Conservation (phyloP, 306 rosid species). For the Prunus dulcis region DNA sequence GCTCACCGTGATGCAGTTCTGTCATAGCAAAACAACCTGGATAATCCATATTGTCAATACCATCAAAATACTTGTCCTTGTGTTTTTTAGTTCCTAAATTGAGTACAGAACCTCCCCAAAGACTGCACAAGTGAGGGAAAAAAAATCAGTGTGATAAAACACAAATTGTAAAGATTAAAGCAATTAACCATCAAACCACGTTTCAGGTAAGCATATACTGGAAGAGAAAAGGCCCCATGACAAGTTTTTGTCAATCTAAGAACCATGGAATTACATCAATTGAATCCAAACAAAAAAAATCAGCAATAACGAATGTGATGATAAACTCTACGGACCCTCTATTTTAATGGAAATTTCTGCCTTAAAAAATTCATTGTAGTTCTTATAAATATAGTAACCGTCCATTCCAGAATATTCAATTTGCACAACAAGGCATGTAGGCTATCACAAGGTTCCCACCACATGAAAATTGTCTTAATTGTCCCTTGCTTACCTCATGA, state of each 20-base stretch:
- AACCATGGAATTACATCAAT: not conserved
- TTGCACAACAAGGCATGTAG: not conserved
- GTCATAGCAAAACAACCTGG: conserved; percentile 98
- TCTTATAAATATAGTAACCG: not conserved
- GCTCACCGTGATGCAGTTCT: conserved; percentile 87
- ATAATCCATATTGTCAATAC: conserved; percentile 80
- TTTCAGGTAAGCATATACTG: not conserved
- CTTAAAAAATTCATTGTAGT: not conserved
- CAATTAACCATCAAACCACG: not conserved
- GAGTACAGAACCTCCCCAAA: conserved; percentile 95
- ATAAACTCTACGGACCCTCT: not conserved
- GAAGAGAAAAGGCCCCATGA: not conserved
- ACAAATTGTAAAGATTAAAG: not conserved
- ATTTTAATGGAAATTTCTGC: not conserved
- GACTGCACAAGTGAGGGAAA: conserved; percentile 36
- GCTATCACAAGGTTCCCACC: not conserved
- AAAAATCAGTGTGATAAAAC: not conserved
- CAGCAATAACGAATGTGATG: not conserved
- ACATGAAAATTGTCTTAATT: not conserved
- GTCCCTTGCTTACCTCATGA: not conserved
- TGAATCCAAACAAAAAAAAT: not conserved
- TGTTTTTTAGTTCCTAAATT: conserved; percentile 93
- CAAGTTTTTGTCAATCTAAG: not conserved
- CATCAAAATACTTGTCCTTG: conserved; percentile 80
- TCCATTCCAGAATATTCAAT: not conserved